Evolutionary conservation across 441 rosid genomes (phyloP), one percentile per base, ranked within the genome.

Genomic region (Arabidopsis hybrid): DNA sequence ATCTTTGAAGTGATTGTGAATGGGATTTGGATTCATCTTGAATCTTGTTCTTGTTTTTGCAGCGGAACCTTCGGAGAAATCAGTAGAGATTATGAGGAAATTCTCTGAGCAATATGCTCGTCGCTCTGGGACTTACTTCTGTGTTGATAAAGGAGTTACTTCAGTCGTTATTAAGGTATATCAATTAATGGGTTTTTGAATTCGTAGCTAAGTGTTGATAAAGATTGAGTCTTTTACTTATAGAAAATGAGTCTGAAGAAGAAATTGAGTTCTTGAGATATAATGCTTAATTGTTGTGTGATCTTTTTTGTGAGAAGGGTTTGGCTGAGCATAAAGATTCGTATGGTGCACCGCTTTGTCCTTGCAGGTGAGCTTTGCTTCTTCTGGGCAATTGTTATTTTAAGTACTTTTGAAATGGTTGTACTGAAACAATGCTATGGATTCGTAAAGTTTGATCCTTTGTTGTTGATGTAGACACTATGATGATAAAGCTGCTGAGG

Each of bases 71-170:
- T 80, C 92, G 38, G 96, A 94, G 60, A 91, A 94, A 71, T 91
- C 97, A 26, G 84, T 91, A 51, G 99, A 94, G 75, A 66, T 91
- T 21, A 91, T 91, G 99, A 89, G 96, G 87, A 94, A 94, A 79
- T 91, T 94, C 87, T 94, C 97, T 0, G 97, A 94, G 83, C 99
- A 94, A 79, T 94, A 94, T 76, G 97, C 95, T 55, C 92, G 94
- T 74, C 87, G 81, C 65, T 91, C 97, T 2, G 97, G 92, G 62
- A 94, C 99, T 14, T 94, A 83, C 75, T 94, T 94, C 83, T 91
- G 99, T 71, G 85, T 83, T 8, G 99, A 91, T 46, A 94, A 94
- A 84, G 89, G 94, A 16, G 99, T 94, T 66, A 92, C 99, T 66
- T 80, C 99, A 60, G 97, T 94, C 56, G 99, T 94, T 31, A 89